Base-by-base conservation (phyloP, 2,329 filamentous ascomycete genomes). In the Tolypocladium nubicola region DNA sequence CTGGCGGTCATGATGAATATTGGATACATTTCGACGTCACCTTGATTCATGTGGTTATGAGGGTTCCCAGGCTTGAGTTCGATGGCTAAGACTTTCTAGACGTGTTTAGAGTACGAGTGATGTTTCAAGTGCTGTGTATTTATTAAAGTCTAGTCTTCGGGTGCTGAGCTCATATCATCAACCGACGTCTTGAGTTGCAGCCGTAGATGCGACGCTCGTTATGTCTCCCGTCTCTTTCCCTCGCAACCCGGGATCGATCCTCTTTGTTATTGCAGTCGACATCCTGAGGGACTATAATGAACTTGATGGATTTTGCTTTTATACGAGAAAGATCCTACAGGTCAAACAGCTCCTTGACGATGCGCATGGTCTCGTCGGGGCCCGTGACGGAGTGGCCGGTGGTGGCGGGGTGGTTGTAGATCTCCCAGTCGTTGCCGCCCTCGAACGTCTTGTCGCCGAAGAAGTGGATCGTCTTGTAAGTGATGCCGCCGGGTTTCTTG, bases 401-500 rank as follows among this genome's bases (percentile, higher is more conserved):
- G 40, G 89, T 95, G 68, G 93, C 81, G 56, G 81, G 69, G 71
- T 97, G 93, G 63, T 76, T 79, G 74, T 87, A 97, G 70, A 99
- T 97, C 78, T 97, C 93, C 71, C 86, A 93, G 75, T 99, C 94
- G 73, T 97, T 99, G 61, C 94, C 94, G 62, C 94, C 93, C 71
- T 86, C 75, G 70, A 84, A 86, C 33, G 89, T 89, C 86, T 97
- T 99, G 81, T 99, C 94, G 63, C 94, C 94, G 68, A 97, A 99
- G 82, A 97, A 97, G 79, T 97, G 94, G 65, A 97, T 88, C 50
- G 83, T 93, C 64, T 84, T 89, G 79, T 93, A 97, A 30, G 85
- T 76, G 61, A 95, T 78, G 61, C 87, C 86, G 67, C 83, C 86
- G 45, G 81, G 78, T 71, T 81, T 79, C 75, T 81, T 76, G 62